These are phyloP conservation scores for Aspergillaceae sp. DNA, from an alignment of 2,329 filamentous ascomycete species.

Conservation along the genomic window DNA sequence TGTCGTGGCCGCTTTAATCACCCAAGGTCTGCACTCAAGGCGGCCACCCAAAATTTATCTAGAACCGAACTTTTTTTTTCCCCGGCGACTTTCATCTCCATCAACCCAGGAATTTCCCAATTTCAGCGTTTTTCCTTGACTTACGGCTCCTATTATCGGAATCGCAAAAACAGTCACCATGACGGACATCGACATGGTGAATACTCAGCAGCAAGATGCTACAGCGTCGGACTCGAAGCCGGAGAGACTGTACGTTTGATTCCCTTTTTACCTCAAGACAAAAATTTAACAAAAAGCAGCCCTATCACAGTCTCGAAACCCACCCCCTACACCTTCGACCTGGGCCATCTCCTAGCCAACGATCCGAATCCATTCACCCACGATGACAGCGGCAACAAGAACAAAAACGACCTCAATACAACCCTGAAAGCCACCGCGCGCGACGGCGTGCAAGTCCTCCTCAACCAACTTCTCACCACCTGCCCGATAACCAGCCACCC, in stretches of 20 bases:
- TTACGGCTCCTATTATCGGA: background rate
- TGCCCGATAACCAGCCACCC: conserved; percentile 65
- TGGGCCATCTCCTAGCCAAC: conserved; percentile 74
- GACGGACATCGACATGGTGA: conserved; percentile 21
- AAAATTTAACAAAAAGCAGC: conserved; percentile 11
- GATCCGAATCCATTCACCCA: conserved; percentile 75
- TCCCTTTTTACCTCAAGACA: conserved; percentile 1
- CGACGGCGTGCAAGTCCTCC: conserved; percentile 80
- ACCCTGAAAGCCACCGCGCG: conserved; percentile 67
- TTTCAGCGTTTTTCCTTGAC: too few relatives aligned
- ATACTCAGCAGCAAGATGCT: conserved; percentile 11
- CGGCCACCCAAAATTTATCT: conserved; percentile 19
- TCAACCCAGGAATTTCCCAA: too few relatives aligned
- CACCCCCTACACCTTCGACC: conserved; percentile 85
- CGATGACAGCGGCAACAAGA: conserved; percentile 26
- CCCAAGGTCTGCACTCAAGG: conserved; percentile 12
- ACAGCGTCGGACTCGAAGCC: conserved; percentile 18
- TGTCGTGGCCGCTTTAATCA: conserved; percentile 11
- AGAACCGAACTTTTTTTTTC: conserved; percentile 19
- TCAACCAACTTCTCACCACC: conserved; percentile 89
- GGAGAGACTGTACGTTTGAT: conserved; percentile 32
- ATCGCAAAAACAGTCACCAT: conserved; percentile 10
- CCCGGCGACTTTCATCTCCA: background rate
- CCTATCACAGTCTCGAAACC: conserved; percentile 66
- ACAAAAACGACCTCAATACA: conserved; percentile 46